Conservation (phyloP, 306 rosid genomes). For the Ormosia semicastrata region DNA sequence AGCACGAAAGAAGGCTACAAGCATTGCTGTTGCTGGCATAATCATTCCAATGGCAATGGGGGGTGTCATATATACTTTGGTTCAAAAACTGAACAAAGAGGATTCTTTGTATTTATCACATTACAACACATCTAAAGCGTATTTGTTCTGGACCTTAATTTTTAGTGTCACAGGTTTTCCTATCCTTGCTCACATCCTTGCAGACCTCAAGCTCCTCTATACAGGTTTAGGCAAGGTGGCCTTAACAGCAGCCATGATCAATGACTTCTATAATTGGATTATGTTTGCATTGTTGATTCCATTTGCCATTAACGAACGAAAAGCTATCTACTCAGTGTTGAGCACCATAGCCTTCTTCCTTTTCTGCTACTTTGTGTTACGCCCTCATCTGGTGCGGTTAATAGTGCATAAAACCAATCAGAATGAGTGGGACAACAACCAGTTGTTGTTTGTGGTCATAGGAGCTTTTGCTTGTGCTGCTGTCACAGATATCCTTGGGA, state of each 20-base stretch:
- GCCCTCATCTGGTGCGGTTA: slow-evolving; percentile 18
- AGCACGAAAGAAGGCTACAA: slow-evolving; percentile 30
- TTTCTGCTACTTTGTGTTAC: slow-evolving; percentile 4
- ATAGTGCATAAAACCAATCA: not conserved
- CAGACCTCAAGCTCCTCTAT: slow-evolving; percentile 44
- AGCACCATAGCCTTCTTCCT: not conserved
- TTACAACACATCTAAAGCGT: not conserved
- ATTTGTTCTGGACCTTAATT: slow-evolving; percentile 33
- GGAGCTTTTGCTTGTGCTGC: slow-evolving; percentile 27
- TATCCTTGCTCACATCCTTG: slow-evolving; percentile 35
- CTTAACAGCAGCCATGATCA: slow-evolving; percentile 36
- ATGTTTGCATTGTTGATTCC: slow-evolving; percentile 32
- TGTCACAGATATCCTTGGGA: slow-evolving; percentile 40
- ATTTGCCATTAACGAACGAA: not conserved
- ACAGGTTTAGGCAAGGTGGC: slow-evolving; percentile 38
- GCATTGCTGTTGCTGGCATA: slow-evolving; percentile 30
- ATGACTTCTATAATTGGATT: slow-evolving; percentile 39
- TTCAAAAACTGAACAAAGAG: not conserved
- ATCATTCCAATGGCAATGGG: slow-evolving; percentile 39
- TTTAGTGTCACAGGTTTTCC: slow-evolving; percentile 44
- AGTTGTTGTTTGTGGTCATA: slow-evolving; percentile 23
- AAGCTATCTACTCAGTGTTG: not conserved
- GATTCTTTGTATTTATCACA: not conserved
- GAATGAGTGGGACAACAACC: slow-evolving; percentile 26
- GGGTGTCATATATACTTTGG: not conserved